Percentiles rank a stretch among this genome's conserved stretches.
Conservation (phyloP, 768 basidiomycete species). For the Naematelia encephala region DNA sequence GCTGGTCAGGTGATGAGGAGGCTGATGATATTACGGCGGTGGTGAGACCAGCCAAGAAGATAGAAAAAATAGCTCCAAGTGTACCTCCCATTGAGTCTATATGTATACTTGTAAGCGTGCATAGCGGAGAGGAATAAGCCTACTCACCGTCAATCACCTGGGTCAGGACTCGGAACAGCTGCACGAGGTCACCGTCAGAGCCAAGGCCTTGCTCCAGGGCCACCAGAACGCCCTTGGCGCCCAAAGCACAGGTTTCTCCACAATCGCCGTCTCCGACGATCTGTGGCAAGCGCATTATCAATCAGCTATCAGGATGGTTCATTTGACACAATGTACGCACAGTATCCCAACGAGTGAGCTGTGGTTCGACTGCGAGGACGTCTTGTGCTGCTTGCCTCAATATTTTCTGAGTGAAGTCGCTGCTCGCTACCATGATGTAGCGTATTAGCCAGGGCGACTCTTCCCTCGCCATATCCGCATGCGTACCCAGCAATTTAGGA, state of each 20-base stretch:
- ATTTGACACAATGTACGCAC: conserved; percentile 10
- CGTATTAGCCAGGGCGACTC: background rate
- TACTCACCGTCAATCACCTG: conserved; percentile 30
- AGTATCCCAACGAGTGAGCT: conserved; percentile 34
- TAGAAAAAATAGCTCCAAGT: conserved; percentile 35
- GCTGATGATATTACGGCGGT: conserved; percentile 16
- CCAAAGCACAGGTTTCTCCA: conserved; percentile 33
- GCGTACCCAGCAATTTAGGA: conserved; percentile 19
- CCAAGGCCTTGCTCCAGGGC: conserved; percentile 26
- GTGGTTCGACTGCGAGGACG: conserved; percentile 23
- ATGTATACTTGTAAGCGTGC: background rate
- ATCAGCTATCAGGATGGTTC: background rate
- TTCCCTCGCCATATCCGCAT: background rate
- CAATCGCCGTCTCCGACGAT: conserved; percentile 33
- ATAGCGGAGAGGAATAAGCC: background rate
- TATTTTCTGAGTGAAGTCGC: conserved; percentile 7
- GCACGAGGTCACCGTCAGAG: conserved; percentile 24
- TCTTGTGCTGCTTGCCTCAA: conserved; percentile 20
- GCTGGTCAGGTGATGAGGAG: background rate
- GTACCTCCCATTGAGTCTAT: conserved; percentile 35
- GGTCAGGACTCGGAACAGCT: conserved; percentile 25
- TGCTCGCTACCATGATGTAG: background rate
- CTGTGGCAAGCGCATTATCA: background rate
- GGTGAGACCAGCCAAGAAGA: conserved; percentile 38
- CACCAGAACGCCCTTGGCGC: conserved; percentile 30